These are phyloP conservation scores for Nicotiana otophora DNA, from an alignment of 257 asterid species.

Conservation along the genomic window DNA sequence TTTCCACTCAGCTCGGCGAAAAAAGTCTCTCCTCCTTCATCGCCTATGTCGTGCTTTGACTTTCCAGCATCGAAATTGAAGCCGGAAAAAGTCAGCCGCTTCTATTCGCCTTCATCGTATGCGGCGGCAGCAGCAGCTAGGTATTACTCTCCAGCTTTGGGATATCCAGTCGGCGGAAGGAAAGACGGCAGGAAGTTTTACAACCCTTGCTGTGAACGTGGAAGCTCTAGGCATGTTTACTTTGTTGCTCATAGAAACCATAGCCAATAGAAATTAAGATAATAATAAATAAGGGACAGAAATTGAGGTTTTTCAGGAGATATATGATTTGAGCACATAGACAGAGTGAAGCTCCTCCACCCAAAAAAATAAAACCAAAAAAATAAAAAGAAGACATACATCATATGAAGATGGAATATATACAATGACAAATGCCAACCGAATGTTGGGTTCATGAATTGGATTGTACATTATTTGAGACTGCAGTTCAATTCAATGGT, in stretches of 20 bases:
- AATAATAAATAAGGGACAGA: background rate
- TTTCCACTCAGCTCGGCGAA: constrained; percentile 40
- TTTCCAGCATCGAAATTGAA: constrained; percentile 29
- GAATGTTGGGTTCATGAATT: background rate
- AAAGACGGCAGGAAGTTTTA: constrained; percentile 5
- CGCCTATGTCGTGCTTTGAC: constrained; percentile 63
- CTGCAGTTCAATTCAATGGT: background rate
- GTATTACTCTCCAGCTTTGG: constrained; percentile 17
- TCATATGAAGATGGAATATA: background rate
- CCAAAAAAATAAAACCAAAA: background rate
- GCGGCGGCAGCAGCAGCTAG: constrained; percentile 1
- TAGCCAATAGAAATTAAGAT: constrained; percentile 11
- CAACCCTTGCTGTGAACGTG: constrained; percentile 18
- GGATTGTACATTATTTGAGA: constrained; percentile 8
- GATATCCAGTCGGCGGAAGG: constrained; percentile 10
- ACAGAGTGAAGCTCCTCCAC: background rate
- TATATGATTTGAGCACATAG: background rate
- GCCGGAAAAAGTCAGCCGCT: constrained; percentile 15
- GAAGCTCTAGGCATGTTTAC: constrained; percentile 23
- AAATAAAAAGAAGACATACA: background rate
- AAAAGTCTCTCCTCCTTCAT: constrained; percentile 56
- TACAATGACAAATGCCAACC: background rate
- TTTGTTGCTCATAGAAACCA: constrained; percentile 26
- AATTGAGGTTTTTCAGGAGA: background rate
- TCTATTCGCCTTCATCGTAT: constrained; percentile 20